Evolutionary conservation across 2,329 filamentous ascomycete genomes (phyloP), one percentile per base, ranked within the genome.

Genomic region (Pestalotiopsis sp.): DNA sequence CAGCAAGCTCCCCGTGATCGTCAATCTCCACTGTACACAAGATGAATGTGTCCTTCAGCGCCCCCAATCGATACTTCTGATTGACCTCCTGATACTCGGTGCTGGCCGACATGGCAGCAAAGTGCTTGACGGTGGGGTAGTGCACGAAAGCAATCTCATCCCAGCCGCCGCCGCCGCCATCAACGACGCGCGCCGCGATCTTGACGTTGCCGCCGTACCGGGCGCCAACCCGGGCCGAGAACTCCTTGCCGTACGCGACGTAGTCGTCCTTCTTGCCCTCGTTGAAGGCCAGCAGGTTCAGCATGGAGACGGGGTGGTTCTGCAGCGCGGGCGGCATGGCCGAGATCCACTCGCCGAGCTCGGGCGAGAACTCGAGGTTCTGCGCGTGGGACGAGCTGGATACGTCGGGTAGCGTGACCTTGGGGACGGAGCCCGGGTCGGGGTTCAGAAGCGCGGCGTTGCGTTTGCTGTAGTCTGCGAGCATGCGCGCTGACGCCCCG

Each of bases 111-210:
- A 77, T 91, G 74, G 89, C 87, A 58, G 85, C 85, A 74, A 91
- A 91, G 76, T 91, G 88, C 70, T 77, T 71, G 45, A 91, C 85
- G 65, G 84, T 89, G 3, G 89, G 89, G 77, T 91, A 91, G 79
- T 91, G 89, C 67, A 89, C 89, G 58, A 91, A 80, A 0, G 89
- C 89, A 70, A 91, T 83, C 78, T 91, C 89, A 75, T 91, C 86
- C 89, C 89, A 91, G 66, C 78, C 79, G 13, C 77, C 78, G 60
- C 70, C 67, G 39, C 52, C 67, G 14, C 67, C 69, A 17, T 71
- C 73, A 12, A 87, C 81, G 1, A 90, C 86, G 67, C 84, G 88
- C 0, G 89, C 89, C 0, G 91, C 87, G 5, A 91, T 81, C 79
- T 91, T 91, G 2, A 89, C 89, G 69, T 81, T 80, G 0, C 88